Evolutionary conservation across 306 rosid genomes (phyloP).

Genomic region (Clitoria ternatea): DNA sequence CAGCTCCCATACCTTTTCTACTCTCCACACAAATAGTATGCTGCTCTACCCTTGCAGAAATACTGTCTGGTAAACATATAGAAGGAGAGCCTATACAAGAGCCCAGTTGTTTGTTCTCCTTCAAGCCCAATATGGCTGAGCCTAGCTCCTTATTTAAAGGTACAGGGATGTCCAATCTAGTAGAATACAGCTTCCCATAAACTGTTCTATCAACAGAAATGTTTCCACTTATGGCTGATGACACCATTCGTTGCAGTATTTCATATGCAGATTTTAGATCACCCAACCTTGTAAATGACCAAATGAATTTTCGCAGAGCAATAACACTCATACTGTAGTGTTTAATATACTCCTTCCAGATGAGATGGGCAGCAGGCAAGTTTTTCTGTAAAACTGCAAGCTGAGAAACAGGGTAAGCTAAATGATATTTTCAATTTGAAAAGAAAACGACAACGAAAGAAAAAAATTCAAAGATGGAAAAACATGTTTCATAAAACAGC

Average conservation of each 20-base stretch:
- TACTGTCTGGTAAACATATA: constrained; percentile 8
- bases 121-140: constrained; percentile 30
- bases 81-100: constrained; percentile 30
- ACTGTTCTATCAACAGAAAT: constrained; percentile 23
- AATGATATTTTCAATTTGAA: constrained; percentile 8
- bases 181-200: constrained; percentile 42
- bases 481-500: background rate
- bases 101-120: constrained; percentile 28
- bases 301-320: constrained; percentile 45
- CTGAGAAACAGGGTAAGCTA: constrained; percentile 48
- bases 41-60: constrained; percentile 28
- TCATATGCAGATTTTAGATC: constrained; percentile 49
- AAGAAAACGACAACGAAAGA: background rate
- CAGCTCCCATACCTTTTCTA: constrained; percentile 28
- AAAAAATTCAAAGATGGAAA: background rate
- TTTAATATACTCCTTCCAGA: constrained; percentile 66
- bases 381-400: constrained; percentile 79
- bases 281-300: constrained; percentile 56
- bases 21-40: constrained; percentile 23
- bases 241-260: constrained; percentile 61
- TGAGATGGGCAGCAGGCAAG: constrained; percentile 57
- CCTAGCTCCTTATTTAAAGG: constrained; percentile 46
- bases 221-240: constrained; percentile 43
- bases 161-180: constrained; percentile 69
- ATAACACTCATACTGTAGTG: constrained; percentile 44